phyloP scores from a whole-genome alignment of 2,329 filamentous ascomycete species.

The Aspergillus spinulosporus region DNA sequence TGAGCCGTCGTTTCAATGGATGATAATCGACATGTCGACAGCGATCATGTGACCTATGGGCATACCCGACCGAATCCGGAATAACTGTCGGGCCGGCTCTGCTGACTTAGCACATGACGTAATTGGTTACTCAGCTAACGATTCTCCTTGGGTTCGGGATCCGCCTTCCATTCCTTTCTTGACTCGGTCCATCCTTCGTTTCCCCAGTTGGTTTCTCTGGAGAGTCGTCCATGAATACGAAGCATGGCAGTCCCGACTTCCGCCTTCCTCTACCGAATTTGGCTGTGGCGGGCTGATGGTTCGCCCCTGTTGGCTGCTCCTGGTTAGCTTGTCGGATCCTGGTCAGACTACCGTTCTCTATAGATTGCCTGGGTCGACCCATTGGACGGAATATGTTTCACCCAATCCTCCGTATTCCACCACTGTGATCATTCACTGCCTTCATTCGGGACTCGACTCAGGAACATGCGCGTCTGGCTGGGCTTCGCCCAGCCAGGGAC shows the following conservation, averaged over 20 bases:
- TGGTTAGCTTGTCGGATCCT: background rate
- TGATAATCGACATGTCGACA: background rate
- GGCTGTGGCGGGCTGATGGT: too few relatives aligned
- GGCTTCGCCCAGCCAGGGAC: slow-evolving; percentile 1
- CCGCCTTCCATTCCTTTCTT: too few relatives aligned
- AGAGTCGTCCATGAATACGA: background rate
- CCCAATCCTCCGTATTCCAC: background rate
- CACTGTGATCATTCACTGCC: background rate
- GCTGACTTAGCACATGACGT: background rate
- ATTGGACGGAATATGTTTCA: slow-evolving; percentile 22
- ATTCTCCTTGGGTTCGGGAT: too few relatives aligned
- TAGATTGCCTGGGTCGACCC: slow-evolving; percentile 4
- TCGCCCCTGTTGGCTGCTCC: background rate
- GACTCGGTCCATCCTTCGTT: too few relatives aligned
- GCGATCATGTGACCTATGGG: background rate
- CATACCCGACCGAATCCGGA: background rate
- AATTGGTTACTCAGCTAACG: background rate
- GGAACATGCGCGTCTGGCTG: slow-evolving; percentile 14
- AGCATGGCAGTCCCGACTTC: too few relatives aligned
- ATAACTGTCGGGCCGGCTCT: background rate
- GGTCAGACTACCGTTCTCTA: slow-evolving; percentile 4
- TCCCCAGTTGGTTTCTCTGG: too few relatives aligned
- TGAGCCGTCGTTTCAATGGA: background rate
- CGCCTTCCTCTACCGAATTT: too few relatives aligned
- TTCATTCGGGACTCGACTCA: background rate